Evolutionary conservation across 257 asterid genomes (phyloP), one percentile per base, ranked within the genome.

Genomic region (Phtheirospermum japonicum): DNA sequence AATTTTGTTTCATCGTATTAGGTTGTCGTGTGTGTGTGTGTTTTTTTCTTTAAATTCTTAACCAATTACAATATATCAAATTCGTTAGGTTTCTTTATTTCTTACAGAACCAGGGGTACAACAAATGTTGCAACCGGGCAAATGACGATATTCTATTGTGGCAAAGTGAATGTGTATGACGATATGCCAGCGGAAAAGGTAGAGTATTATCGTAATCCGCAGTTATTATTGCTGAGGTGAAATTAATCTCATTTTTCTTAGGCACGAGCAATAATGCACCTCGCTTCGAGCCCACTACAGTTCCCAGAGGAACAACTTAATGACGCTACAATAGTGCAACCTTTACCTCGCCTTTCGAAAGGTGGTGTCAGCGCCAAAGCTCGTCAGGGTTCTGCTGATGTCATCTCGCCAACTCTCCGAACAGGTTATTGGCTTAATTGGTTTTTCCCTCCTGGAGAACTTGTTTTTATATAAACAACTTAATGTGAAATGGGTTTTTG

Each of bases 61-160:
- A 32, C 7, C 4, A 5, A 4, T 32, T 0, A 32, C 10, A n/a
- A n/a, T n/a, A n/a, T n/a, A n/a, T n/a, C n/a, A n/a, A n/a, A n/a
- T n/a, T n/a, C n/a, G n/a, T n/a, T n/a, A n/a, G n/a, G n/a, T n/a
- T n/a, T 48, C 16, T 43, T 73, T 56, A 30, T 59, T 61, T 71
- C 62, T 71, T 76, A 68, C 84, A 85, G 99, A 77, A 64, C 74
- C 54, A 60, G 74, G 66, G 82, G 59, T 63, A 37, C 83, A 49
- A 62, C 82, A 42, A 79, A 71, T 69, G 70, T 48, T 40, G 79
- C 80, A 19, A 78, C 49, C 46, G 95, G 95, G 65, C 99, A 89
- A 73, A 85, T 93, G 99, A 79, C 97, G 11, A 85, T 93, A 69
- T 93, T 93, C 73, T 93, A 93, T 64, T 68, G 92, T 48, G 99